A percentile compares a stretch with the other conserved stretches of the same genome.
Evolutionary conservation across 805 yeast genomes (phyloP).

Genomic region (Ogataea glucozyma): DNA sequence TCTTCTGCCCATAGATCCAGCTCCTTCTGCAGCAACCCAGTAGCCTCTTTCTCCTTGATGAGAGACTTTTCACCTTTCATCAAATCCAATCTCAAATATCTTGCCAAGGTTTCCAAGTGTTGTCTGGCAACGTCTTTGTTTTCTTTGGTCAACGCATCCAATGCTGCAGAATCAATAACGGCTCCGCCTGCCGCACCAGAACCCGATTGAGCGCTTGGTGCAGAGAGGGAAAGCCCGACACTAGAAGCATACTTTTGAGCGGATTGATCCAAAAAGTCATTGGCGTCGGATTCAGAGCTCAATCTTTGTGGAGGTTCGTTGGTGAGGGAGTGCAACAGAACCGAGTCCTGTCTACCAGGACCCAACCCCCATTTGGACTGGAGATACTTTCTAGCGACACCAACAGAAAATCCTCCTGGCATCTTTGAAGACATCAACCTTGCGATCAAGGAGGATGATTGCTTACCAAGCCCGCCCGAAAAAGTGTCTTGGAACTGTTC

Average conservation of each 20-base stretch:
- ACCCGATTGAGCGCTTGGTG: constrained; percentile 57
- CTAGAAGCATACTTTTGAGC: constrained; percentile 84
- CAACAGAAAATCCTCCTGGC: constrained; percentile 99
- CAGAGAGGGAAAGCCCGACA: constrained; percentile 74
- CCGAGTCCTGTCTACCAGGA: constrained; percentile 92
- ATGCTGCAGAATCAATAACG: constrained; percentile 91
- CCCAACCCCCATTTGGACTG: constrained; percentile 92
- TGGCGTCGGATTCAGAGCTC: constrained; percentile 85
- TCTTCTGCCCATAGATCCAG: constrained; percentile 88
- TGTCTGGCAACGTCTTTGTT: constrained; percentile 70
- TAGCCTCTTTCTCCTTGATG: constrained; percentile 82
- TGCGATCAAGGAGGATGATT: constrained; percentile 83
- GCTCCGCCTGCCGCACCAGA: constrained; percentile 76
- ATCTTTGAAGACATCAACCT: constrained; percentile 94
- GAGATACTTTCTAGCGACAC: constrained; percentile 88
- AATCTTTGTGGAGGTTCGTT: constrained; percentile 91
- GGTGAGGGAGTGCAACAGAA: constrained; percentile 77
- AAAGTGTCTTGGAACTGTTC: constrained; percentile 92
- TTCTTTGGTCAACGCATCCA: constrained; percentile 77
- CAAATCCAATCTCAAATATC: constrained; percentile 90
- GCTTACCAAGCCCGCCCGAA: constrained; percentile 89
- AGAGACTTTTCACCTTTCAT: constrained; percentile 86
- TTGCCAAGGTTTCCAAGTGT: constrained; percentile 89
- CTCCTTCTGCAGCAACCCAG: constrained; percentile 80
- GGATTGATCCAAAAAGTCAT: constrained; percentile 77